phyloP scores from a whole-genome alignment of 331 rosid species.

The Rhamnella rubrinervis region DNA sequence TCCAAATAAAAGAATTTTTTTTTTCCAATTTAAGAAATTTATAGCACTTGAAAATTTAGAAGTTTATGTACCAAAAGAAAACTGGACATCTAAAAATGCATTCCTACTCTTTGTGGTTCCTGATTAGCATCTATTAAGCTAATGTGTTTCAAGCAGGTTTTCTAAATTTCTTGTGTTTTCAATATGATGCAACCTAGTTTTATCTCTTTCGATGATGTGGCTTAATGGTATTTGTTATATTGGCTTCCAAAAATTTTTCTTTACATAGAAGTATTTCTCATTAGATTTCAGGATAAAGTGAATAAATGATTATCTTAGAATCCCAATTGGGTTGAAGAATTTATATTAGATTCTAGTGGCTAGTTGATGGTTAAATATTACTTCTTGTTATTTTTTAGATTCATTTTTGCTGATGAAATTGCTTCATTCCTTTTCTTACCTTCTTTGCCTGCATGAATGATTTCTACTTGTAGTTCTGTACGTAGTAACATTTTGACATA shows the following conservation, averaged over 20 bases:
- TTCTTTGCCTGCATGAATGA: not conserved
- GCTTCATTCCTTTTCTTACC: not conserved
- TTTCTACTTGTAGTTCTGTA: not conserved
- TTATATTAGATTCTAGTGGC: not conserved
- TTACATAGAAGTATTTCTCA: too few relatives aligned
- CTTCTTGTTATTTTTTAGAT: not conserved
- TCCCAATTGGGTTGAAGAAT: too few relatives aligned
- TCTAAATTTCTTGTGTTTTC: too few relatives aligned
- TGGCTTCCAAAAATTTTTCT: not conserved
- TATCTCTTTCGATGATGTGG: not conserved
- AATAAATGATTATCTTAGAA: too few relatives aligned
- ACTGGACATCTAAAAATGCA: too few relatives aligned
- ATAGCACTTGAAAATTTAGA: not conserved
- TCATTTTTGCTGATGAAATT: not conserved
- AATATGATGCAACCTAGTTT: not conserved
- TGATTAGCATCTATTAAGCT: too few relatives aligned
- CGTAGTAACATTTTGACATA: constrained; percentile 1
- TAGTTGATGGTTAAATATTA: not conserved
- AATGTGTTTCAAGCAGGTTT: not conserved
- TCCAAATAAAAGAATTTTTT: too few relatives aligned
- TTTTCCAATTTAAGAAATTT: not conserved
- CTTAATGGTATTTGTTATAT: not conserved
- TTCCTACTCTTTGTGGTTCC: too few relatives aligned
- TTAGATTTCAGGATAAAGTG: too few relatives aligned
- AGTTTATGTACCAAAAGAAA: too few relatives aligned